Evolutionary conservation across 2,329 filamentous ascomycete genomes (phyloP).

Genomic region (Blumeriella jaapii): DNA sequence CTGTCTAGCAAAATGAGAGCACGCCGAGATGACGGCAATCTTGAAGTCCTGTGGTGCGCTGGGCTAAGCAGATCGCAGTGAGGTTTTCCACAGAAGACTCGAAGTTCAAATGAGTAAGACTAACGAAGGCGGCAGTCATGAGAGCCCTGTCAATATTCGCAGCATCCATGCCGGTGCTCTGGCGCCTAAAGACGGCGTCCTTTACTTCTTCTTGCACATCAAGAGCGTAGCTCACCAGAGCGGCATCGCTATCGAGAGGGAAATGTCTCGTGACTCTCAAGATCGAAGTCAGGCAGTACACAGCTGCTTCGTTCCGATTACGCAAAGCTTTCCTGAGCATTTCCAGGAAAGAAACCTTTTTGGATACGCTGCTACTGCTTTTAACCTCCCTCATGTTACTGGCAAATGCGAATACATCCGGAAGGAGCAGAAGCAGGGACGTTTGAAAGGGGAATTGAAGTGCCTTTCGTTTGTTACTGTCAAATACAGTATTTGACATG

Average conservation of each 20-base stretch:
- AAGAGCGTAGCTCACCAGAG: conserved; percentile 49
- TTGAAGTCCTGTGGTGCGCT: conserved; percentile 48
- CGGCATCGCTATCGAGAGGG: conserved; percentile 47
- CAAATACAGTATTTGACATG: conserved; percentile 51
- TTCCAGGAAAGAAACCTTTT: conserved; percentile 56
- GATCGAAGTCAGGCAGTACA: conserved; percentile 52
- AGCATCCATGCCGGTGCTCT: conserved; percentile 36
- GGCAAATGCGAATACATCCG: conserved; percentile 59
- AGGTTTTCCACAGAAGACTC: conserved; percentile 46
- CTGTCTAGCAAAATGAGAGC: conserved; percentile 48
- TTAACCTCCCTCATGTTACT: conserved; percentile 55
- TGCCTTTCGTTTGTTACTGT: conserved; percentile 43
- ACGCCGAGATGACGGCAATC: conserved; percentile 49
- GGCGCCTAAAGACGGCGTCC: conserved; percentile 50
- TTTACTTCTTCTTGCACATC: conserved; percentile 59
- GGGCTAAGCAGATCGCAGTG: conserved; percentile 42
- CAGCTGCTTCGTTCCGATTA: conserved; percentile 54
- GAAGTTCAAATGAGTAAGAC: conserved; percentile 49
- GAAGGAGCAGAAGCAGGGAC: conserved; percentile 49
- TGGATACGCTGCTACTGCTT: conserved; percentile 44
- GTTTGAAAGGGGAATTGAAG: conserved; percentile 52
- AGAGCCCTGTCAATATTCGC: conserved; percentile 48
- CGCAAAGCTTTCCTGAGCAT: conserved; percentile 49
- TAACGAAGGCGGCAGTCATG: conserved; percentile 56
- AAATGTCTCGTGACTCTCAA: conserved; percentile 55